Evolutionary conservation across 495 filamentous ascomycete genomes (phyloP).

Genomic region (Talaromyces borbonicus): DNA sequence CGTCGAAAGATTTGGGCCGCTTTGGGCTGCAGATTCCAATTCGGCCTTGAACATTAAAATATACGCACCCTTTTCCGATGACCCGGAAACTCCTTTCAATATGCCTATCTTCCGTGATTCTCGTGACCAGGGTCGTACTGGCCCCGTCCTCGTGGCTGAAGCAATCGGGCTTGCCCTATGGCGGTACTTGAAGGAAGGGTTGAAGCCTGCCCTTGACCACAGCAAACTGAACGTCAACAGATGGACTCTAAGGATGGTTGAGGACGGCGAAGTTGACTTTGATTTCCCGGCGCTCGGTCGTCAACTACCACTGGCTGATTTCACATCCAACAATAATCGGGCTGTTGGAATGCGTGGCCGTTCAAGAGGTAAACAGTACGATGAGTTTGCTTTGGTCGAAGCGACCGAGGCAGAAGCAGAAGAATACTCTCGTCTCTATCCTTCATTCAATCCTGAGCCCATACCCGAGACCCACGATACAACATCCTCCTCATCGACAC

Average conservation of each 20-base stretch:
- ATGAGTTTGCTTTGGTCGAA: conserved; percentile 85
- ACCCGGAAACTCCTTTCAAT: conserved; percentile 61
- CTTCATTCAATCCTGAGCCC: conserved; percentile 53
- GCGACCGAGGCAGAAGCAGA: conserved; percentile 67
- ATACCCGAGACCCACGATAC: conserved; percentile 28
- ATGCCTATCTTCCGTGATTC: conserved; percentile 68
- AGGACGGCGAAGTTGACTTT: conserved; percentile 90
- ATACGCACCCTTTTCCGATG: conserved; percentile 72
- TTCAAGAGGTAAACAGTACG: conserved; percentile 73
- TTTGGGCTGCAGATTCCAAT: conserved; percentile 75
- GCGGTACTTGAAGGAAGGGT: conserved; percentile 74
- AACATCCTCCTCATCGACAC: conserved; percentile 12
- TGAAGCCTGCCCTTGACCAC: conserved; percentile 57
- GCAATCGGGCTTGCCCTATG: conserved; percentile 84
- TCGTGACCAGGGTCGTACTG: conserved; percentile 54
- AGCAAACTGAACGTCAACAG: conserved; percentile 76
- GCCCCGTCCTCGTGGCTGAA: conserved; percentile 74
- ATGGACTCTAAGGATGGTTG: conserved; percentile 91
- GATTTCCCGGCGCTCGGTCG: conserved; percentile 85
- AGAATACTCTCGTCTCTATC: conserved; percentile 68
- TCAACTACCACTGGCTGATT: conserved; percentile 69
- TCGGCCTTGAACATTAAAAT: conserved; percentile 79
- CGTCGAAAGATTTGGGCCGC: conserved; percentile 73
- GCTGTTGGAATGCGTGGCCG: conserved; percentile 52
- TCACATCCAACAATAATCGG: conserved; percentile 83